Percentiles rank a stretch among this genome's conserved stretches.
Evolutionary conservation across 257 asterid genomes (phyloP).

Genomic region (Lycium barbarum): DNA sequence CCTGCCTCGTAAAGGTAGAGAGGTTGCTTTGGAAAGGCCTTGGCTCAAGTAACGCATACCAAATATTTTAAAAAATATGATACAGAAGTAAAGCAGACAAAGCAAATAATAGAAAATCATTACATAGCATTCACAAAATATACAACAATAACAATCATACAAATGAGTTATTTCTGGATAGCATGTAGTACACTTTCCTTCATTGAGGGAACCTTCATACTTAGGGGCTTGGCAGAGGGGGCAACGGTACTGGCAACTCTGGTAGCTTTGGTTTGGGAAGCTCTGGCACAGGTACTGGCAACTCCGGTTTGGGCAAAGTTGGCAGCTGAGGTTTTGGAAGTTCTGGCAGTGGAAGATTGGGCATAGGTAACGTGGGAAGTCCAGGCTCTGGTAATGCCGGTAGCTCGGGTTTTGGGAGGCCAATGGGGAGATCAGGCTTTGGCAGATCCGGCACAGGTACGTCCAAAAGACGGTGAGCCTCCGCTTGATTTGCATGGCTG

Average conservation of each 20-base stretch:
- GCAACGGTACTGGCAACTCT: slow-evolving; percentile 1
- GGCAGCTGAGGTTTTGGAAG: slow-evolving; percentile 24
- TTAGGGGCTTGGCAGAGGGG: slow-evolving; percentile 26
- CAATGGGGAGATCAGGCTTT: slow-evolving; percentile 18
- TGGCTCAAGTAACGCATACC: no score
- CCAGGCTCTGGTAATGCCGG: slow-evolving; percentile 5
- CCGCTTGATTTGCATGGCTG: not conserved
- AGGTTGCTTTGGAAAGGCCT: no score
- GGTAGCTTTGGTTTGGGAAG: slow-evolving; percentile 16
- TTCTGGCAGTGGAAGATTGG: not conserved
- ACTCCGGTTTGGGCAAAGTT: not conserved
- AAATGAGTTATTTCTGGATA: not conserved
- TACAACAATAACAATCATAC: not conserved
- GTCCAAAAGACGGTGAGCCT: not conserved
- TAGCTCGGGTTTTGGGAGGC: slow-evolving; percentile 18
- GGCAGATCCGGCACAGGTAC: not conserved
- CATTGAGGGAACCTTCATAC: not conserved
- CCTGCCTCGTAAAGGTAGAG: no score
- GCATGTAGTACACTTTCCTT: not conserved
- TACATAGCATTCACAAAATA: no score
- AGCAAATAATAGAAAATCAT: no score
- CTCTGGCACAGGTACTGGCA: slow-evolving; percentile 12
- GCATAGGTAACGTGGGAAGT: slow-evolving; percentile 6
- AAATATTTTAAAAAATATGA: no score
- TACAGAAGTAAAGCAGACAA: no score